phyloP scores from a whole-genome alignment of 1,284 basidiomycete species.

The Ceratorhiza oryzae-sativae region DNA sequence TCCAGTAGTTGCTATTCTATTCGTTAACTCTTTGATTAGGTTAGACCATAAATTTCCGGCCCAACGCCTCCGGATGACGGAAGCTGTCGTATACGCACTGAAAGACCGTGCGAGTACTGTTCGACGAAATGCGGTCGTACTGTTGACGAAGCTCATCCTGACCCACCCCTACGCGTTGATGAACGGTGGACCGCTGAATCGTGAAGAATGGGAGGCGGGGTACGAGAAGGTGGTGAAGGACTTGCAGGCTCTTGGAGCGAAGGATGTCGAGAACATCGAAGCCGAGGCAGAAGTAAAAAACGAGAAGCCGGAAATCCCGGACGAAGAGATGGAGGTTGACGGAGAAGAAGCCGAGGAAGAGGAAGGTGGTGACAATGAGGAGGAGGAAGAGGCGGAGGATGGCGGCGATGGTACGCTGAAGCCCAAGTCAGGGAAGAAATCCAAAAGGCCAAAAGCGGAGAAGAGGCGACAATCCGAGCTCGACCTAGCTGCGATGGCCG shows the following conservation, averaged over 20 bases:
- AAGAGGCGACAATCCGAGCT: slow-evolving; percentile 65
- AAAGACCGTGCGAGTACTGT: slow-evolving; percentile 92
- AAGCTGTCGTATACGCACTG: slow-evolving; percentile 78
- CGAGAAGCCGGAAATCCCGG: slow-evolving; percentile 49
- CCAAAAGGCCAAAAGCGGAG: slow-evolving; percentile 49
- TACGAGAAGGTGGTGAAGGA: slow-evolving; percentile 64
- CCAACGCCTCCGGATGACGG: slow-evolving; percentile 79
- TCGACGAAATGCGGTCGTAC: slow-evolving; percentile 80
- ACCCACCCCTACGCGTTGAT: slow-evolving; percentile 91
- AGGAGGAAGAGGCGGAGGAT: slow-evolving; percentile 51
- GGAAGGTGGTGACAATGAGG: slow-evolving; percentile 49
- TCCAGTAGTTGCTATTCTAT: background rate
- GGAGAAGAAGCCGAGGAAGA: slow-evolving; percentile 53
- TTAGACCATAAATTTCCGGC: slow-evolving; percentile 86
- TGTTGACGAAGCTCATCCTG: slow-evolving; percentile 78
- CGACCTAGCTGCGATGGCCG: slow-evolving; percentile 60
- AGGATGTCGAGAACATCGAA: slow-evolving; percentile 50
- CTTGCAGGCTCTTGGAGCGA: slow-evolving; percentile 57
- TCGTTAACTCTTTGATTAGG: slow-evolving; percentile 50
- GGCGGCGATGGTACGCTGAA: slow-evolving; percentile 34
- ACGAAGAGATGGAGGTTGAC: slow-evolving; percentile 51
- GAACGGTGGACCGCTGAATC: slow-evolving; percentile 83
- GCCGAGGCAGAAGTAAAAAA: slow-evolving; percentile 43
- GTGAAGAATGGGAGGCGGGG: slow-evolving; percentile 76
- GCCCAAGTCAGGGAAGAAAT: slow-evolving; percentile 35